These are phyloP conservation scores for Chromosphaera perkinsii DNA, from an alignment of 208 protist genomes.

Conservation along the genomic window DNA sequence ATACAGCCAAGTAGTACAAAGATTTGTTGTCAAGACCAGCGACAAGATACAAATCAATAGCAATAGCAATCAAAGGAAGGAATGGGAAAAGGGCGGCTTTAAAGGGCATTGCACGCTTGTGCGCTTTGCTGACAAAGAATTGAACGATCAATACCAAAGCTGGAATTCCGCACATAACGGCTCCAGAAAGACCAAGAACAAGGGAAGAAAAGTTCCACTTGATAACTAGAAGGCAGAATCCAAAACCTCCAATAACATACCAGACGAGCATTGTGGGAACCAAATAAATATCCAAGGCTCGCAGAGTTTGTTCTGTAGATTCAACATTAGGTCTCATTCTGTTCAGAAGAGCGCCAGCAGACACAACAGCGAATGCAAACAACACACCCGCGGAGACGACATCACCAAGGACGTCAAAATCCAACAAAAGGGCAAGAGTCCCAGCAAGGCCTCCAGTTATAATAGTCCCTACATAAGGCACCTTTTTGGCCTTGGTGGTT, in stretches of 20 bases:
- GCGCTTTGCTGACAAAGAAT: neutral
- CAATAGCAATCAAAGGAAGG: neutral
- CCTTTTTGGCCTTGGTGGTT: neutral
- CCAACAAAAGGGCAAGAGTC: neutral
- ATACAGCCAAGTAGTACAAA: too few relatives aligned
- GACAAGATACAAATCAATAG: constrained; percentile 1
- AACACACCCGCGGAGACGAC: neutral
- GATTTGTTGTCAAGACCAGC: neutral
- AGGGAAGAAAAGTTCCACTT: too few relatives aligned
- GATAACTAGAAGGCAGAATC: neutral
- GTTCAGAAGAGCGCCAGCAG: neutral
- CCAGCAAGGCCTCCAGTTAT: neutral
- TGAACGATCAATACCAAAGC: too few relatives aligned
- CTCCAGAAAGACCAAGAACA: too few relatives aligned
- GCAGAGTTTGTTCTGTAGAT: neutral
- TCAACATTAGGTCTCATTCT: neutral
- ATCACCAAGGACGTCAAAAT: neutral
- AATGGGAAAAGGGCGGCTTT: neutral
- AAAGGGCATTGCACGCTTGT: neutral
- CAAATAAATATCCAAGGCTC: neutral
- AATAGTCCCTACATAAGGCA: neutral
- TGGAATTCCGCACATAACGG: too few relatives aligned
- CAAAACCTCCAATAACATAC: neutral
- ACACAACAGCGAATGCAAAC: neutral
- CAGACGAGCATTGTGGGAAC: too few relatives aligned